phyloP scores from a whole-genome alignment of 1,139 yeast genomes.

The Yamadazyma aaseri region DNA sequence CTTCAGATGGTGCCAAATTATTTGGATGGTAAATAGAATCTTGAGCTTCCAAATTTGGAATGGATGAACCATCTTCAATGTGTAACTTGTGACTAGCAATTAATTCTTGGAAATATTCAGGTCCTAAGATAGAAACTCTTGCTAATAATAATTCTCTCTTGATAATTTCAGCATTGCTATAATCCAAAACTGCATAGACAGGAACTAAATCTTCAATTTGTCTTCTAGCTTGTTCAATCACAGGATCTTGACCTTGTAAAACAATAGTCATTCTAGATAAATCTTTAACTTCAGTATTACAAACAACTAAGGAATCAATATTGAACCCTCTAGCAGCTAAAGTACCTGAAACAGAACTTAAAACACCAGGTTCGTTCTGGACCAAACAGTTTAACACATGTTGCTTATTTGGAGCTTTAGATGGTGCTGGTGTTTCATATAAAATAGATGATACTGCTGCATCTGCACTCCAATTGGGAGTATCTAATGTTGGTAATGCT shows the following conservation, averaged over 20 bases:
- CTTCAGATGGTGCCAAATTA: slow-evolving; percentile 87
- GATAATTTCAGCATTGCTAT: slow-evolving; percentile 85
- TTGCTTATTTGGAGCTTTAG: slow-evolving; percentile 66
- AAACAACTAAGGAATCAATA: slow-evolving; percentile 94
- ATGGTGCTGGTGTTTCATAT: slow-evolving; percentile 86
- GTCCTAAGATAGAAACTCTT: slow-evolving; percentile 89
- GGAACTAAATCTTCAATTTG: slow-evolving; percentile 98
- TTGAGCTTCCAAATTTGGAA: slow-evolving; percentile 49
- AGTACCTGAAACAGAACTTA: slow-evolving; percentile 90
- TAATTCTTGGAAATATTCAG: slow-evolving; percentile 94
- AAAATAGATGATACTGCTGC: slow-evolving; percentile 94
- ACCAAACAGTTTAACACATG: slow-evolving; percentile 95
- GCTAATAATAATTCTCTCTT: slow-evolving; percentile 88
- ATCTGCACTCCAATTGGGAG: slow-evolving; percentile 93
- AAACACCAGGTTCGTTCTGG: slow-evolving; percentile 97
- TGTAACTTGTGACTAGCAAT: slow-evolving; percentile 78
- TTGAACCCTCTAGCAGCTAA: slow-evolving; percentile 98
- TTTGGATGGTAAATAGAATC: slow-evolving; percentile 77
- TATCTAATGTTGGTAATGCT: slow-evolving; percentile 89
- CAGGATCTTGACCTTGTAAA: slow-evolving; percentile 91
- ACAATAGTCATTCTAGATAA: slow-evolving; percentile 96
- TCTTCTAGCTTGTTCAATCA: slow-evolving; percentile 97
- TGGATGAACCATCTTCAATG: slow-evolving; percentile 37
- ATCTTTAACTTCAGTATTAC: slow-evolving; percentile 94
- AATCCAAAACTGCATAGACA: slow-evolving; percentile 95